Evolutionary conservation across 305 asterid species (phyloP).

Genomic region (Lippia alba): DNA sequence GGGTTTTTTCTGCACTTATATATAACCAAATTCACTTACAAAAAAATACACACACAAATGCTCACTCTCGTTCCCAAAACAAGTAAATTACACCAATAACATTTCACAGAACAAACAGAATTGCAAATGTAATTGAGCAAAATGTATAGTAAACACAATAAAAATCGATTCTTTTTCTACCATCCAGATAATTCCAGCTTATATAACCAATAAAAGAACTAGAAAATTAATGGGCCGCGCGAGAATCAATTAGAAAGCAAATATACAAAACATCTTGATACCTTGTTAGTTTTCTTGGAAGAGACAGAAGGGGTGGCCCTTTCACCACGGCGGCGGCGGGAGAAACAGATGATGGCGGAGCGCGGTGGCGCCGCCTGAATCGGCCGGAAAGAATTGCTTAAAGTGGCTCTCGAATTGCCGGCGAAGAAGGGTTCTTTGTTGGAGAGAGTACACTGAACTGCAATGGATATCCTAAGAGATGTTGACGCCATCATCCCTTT

Average conservation of each 20-base stretch:
- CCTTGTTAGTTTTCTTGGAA: constrained; percentile 59
- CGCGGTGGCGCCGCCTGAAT: constrained; percentile 37
- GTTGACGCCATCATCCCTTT: constrained; percentile 49
- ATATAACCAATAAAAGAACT: background rate
- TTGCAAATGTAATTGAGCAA: constrained; percentile 11
- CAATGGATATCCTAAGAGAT: constrained; percentile 48
- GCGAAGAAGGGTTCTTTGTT: constrained; percentile 32
- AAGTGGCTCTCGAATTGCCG: constrained; percentile 34
- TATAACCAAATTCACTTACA: constrained; percentile 6
- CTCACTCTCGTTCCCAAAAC: background rate
- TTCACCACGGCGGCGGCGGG: constrained; percentile 67
- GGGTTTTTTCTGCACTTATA: constrained; percentile 45
- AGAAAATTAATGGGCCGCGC: constrained; percentile 1
- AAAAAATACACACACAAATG: constrained; percentile 3
- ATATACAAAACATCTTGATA: background rate
- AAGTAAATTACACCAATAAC: constrained; percentile 8
- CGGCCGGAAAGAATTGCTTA: constrained; percentile 36
- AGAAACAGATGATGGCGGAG: constrained; percentile 48
- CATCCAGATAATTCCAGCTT: constrained; percentile 23
- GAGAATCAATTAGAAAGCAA: background rate
- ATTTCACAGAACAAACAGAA: background rate
- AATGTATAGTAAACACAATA: background rate
- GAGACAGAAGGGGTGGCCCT: constrained; percentile 39
- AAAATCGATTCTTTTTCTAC: background rate
- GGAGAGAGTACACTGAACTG: constrained; percentile 34